Conservation (phyloP, 2,329 filamentous ascomycete species). For the Xylaria sp. region DNA sequence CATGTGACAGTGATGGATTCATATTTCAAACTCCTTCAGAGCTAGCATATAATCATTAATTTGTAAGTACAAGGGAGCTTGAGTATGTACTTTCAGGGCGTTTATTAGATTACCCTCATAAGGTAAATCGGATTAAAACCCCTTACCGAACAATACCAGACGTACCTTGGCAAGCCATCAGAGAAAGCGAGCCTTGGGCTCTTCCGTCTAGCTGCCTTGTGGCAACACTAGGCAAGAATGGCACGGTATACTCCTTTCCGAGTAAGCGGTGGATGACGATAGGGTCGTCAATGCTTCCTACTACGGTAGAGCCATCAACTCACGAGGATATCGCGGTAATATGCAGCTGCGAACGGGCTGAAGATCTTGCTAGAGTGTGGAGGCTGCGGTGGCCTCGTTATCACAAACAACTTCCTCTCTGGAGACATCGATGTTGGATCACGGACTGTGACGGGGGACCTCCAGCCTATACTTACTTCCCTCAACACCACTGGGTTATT, state of each 20-base stretch:
- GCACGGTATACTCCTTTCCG: not conserved
- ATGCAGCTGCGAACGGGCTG: constrained; percentile 8
- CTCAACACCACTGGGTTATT: not conserved
- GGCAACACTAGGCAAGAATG: not conserved
- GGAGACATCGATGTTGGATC: not conserved
- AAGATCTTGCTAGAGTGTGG: not conserved
- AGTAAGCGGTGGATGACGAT: constrained; percentile 3
- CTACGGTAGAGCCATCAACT: not conserved
- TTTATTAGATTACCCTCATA: not conserved
- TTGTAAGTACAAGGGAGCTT: not conserved
- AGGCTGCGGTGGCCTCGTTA: not conserved
- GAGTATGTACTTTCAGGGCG: not conserved
- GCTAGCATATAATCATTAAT: not conserved
- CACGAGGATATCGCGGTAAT: constrained; percentile 3
- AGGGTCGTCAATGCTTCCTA: not conserved
- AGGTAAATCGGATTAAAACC: not conserved
- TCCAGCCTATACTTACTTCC: not conserved
- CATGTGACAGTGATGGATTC: not conserved
- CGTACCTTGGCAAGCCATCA: not conserved
- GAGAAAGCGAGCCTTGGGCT: not conserved
- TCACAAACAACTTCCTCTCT: constrained; percentile 6
- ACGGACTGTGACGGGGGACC: not conserved
- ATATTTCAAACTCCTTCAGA: not conserved
- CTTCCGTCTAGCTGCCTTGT: not conserved
- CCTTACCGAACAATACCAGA: not conserved